These are phyloP conservation scores for Thymus mandschuricus DNA, from an alignment of 257 asterid species.

Conservation along the genomic window DNA sequence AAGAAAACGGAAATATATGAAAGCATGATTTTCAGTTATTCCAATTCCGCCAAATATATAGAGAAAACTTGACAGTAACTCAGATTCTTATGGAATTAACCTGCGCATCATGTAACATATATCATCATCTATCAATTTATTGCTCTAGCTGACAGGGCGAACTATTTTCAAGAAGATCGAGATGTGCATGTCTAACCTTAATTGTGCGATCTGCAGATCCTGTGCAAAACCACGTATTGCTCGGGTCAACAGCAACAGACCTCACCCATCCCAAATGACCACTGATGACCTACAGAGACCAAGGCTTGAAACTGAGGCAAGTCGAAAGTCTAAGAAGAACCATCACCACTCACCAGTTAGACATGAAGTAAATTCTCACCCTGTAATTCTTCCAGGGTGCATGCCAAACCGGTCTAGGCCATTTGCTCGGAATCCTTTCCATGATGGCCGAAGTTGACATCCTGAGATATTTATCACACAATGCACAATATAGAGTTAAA, in stretches of 20 bases:
- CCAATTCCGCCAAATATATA: no score
- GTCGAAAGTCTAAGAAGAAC: conserved; percentile 5
- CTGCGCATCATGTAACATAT: no score
- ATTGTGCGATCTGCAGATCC: conserved; percentile 96
- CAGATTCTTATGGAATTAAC: no score
- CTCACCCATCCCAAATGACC: conserved; percentile 98
- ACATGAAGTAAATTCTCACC: conserved; percentile 47
- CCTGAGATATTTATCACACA: conserved; percentile 46
- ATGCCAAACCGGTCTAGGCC: conserved; percentile 99
- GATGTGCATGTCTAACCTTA: conserved; percentile 53
- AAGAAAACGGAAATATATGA: no score
- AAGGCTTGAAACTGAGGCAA: conserved; percentile 20
- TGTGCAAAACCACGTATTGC: conserved; percentile 88
- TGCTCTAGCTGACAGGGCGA: no score
- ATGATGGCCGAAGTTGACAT: conserved; percentile 95
- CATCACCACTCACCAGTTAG: background rate
- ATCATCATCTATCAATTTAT: no score
- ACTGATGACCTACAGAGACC: conserved; percentile 74
- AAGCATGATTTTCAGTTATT: no score
- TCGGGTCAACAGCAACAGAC: conserved; percentile 93
- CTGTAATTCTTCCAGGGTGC: conserved; percentile 98
- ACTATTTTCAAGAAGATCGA: background rate
- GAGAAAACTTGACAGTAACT: no score
- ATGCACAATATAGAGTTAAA: background rate
- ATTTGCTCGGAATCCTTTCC: conserved; percentile 97